Evolutionary conservation across 805 yeast species (phyloP), one percentile per base, ranked within the genome.

Genomic region (Teunomyces kruisii): DNA sequence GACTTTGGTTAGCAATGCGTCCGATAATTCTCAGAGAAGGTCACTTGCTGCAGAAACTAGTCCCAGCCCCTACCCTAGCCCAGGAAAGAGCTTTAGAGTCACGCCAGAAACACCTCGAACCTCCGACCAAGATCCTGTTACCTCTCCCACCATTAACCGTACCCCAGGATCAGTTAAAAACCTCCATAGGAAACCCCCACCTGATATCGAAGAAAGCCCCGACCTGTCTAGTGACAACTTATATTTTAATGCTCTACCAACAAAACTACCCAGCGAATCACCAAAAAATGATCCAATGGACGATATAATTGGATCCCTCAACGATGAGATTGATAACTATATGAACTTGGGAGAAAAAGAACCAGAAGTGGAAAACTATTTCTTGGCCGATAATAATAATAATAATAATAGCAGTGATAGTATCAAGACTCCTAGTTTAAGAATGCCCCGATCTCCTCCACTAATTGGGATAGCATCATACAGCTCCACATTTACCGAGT

Each of bases 231-330:
- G 38, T 15, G 50, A 47, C 6, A 24, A 42, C 16, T 30, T 43
- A 10, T 40, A 38, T 43, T 38, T 32, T 39, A 24, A 41, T 27
- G 40, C 37, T 12, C 32, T 32, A 14, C 29, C 17, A 6, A 10
- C 28, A 5, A 9, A 14, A 6, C n/a, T 7, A 2, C 37, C 31
- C 12, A 2, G 24, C 16, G 31, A 45, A 12, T 15, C 40, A 16
- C 39, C 38, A n/a, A 13, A 35, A 6, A 19, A 22, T 8, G 17
- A 19, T 3, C 27, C 49, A 13, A 39, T 57, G 38, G 45, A 49
- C 30, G 65, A 62, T 45, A 39, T 62, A 28, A 61, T 62, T 22
- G 61, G 50, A 6, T 46, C 57, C 15, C 42, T 62, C 19, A 63
- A 61, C 28, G 40, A 43, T 12, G 65, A 62, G 40, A 58, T 62